A percentile compares a stretch with the other conserved stretches of the same genome.
Conservation (phyloP, 192 early-diverging fungal genomes). For the Backusella macrospora region DNA sequence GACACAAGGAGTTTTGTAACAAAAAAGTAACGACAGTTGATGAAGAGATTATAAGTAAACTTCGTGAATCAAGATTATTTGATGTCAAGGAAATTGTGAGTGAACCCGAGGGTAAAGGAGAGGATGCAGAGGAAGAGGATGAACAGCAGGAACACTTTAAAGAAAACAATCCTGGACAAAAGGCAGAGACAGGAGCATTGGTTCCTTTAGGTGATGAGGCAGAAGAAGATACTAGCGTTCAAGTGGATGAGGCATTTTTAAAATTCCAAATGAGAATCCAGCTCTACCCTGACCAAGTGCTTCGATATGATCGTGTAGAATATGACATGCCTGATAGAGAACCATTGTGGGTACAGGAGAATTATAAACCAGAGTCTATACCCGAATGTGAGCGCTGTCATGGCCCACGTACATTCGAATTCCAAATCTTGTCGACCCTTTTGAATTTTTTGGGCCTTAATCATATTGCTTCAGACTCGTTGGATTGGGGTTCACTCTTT, state of each 20-base stretch:
- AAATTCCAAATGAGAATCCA: slow-evolving; percentile 85
- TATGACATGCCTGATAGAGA: slow-evolving; percentile 56
- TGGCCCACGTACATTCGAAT: slow-evolving; percentile 80
- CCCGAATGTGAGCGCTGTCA: slow-evolving; percentile 75
- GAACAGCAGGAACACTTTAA: slow-evolving; percentile 34
- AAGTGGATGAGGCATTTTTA: slow-evolving; percentile 90
- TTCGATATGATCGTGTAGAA: slow-evolving; percentile 74
- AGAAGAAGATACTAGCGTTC: slow-evolving; percentile 65
- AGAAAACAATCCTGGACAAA: slow-evolving; percentile 10
- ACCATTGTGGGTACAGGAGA: slow-evolving; percentile 83
- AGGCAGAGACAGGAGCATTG: not conserved
- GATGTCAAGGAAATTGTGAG: slow-evolving; percentile 69
- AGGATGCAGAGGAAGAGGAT: slow-evolving; percentile 52
- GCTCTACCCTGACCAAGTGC: slow-evolving; percentile 80
- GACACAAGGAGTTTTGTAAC: slow-evolving; percentile 66
- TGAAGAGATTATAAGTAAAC: slow-evolving; percentile 31
- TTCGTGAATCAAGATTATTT: slow-evolving; percentile 46
- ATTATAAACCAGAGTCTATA: slow-evolving; percentile 65
- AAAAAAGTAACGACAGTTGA: slow-evolving; percentile 21
- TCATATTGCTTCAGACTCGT: slow-evolving; percentile 62
- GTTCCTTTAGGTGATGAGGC: slow-evolving; percentile 57
- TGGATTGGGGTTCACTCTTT: slow-evolving; percentile 92
- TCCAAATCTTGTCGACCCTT: slow-evolving; percentile 90
- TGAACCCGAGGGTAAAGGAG: slow-evolving; percentile 62
- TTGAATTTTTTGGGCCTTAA: slow-evolving; percentile 61